These are phyloP conservation scores for Penicillium capsulatum DNA, from an alignment of 2,329 filamentous ascomycete genomes.

Conservation along the genomic window DNA sequence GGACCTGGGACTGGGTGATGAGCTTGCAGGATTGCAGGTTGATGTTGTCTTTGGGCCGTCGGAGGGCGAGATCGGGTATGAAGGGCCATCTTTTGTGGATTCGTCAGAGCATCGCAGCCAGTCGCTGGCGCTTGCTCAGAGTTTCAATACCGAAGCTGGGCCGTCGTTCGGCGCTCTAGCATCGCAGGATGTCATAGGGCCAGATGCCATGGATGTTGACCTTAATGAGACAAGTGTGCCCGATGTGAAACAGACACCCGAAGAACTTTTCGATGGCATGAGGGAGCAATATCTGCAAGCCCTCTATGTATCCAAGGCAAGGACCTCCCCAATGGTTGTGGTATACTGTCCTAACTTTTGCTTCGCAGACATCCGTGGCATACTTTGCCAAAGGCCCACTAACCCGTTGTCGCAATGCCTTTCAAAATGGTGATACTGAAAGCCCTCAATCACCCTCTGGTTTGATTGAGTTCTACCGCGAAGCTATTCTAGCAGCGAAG, in stretches of 20 bases:
- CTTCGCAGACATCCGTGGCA: conserved; percentile 43
- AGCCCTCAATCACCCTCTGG: conserved; percentile 22
- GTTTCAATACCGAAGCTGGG: conserved; percentile 1
- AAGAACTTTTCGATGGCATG: conserved; percentile 36
- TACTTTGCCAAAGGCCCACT: conserved; percentile 52
- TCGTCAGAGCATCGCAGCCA: conserved; percentile 15
- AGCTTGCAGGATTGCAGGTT: conserved; percentile 26
- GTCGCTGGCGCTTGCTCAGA: conserved; percentile 11
- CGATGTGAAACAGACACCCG: conserved; percentile 27
- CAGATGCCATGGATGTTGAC: conserved; percentile 13
- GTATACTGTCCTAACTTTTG: conserved; percentile 13
- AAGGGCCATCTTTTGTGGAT: conserved; percentile 19
- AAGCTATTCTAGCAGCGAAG: conserved; percentile 43
- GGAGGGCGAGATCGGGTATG: conserved; percentile 2
- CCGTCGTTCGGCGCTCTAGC: conserved; percentile 7
- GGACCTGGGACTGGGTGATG: conserved; percentile 19
- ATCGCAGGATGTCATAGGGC: conserved; percentile 15
- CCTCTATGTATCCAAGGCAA: conserved; percentile 43
- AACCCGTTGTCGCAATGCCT: conserved; percentile 43
- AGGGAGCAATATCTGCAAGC: conserved; percentile 42
- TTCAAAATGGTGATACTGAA: conserved; percentile 28
- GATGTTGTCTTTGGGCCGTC: conserved; percentile 29
- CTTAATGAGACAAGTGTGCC: conserved; percentile 6
- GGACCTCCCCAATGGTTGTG: conserved; percentile 1
- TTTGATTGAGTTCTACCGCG: conserved; percentile 39